Evolutionary conservation across 2,329 filamentous ascomycete species (phyloP), one percentile per base, ranked within the genome.

Genomic region (Geosmithia flava): DNA sequence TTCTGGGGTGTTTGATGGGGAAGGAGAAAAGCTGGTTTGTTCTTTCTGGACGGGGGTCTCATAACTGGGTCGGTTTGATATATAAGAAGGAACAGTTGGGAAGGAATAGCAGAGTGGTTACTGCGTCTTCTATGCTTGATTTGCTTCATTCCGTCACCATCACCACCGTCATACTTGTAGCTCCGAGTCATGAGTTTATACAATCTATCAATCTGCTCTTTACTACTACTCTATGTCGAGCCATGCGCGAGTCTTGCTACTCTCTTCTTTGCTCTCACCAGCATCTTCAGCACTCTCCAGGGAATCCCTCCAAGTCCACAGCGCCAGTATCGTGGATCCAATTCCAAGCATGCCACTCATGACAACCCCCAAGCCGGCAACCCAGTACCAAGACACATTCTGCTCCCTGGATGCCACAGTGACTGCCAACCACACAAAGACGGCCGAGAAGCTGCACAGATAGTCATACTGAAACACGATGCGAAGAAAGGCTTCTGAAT

Each of bases 391-490:
- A 16, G 33, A 3, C 33, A 37, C 15, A 16, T 13, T 3, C 33
- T 37, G 33, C 33, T 37, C 33, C 15, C 11, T 37, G 33, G 33
- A 23, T 23, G 39, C 39, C 13, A 16, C 39, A 16, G 11, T 16
- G 43, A 49, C 13, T 59, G 55, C 53, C 17, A 61, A 33, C 57
- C 59, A 62, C 1, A 58, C 6, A 6, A 57, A 48, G 2, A 50
- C 50, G 0, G 57, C 53, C 0, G 45, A 39, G 7, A 52, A 54
- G 15, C 50, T 50, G 27, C 53, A 53, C 3, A 61, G 45, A n/a
- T 59, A 56, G 17, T 62, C 60, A 27, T 56, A 62, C 46, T 62
- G 60, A 0, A 62, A 50, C 2, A 62, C 45, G 1, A 50, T 54
- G 16, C 53, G 48, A 0, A 61, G 43, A 2, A 52, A 51, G 1